These are phyloP conservation scores for Allomyces arbusculus DNA, from an alignment of 192 early-diverging fungal species.

Conservation along the genomic window DNA sequence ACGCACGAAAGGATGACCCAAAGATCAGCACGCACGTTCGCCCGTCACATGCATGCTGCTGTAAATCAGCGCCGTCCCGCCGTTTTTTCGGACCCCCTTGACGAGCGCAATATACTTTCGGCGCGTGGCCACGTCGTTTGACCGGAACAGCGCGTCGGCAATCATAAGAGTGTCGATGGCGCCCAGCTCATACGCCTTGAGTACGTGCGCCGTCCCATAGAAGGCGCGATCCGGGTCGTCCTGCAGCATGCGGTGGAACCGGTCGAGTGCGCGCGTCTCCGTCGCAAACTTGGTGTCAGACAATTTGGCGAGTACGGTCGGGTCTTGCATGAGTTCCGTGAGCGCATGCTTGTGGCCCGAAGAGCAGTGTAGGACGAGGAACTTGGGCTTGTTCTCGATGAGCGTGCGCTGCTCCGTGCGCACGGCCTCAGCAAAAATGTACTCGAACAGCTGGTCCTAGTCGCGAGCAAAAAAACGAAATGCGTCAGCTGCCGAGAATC, in stretches of 20 bases:
- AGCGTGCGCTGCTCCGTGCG: slow-evolving; percentile 54
- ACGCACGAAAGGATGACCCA: background rate
- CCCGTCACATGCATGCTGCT: slow-evolving; percentile 87
- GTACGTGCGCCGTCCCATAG: slow-evolving; percentile 76
- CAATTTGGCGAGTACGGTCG: slow-evolving; percentile 49
- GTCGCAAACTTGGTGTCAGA: slow-evolving; percentile 79
- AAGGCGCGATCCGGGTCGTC: slow-evolving; percentile 75
- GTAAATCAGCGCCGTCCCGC: slow-evolving; percentile 68
- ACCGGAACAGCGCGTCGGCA: slow-evolving; percentile 80
- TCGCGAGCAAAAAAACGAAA: background rate
- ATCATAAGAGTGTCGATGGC: slow-evolving; percentile 77
- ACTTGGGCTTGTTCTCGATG: slow-evolving; percentile 69
- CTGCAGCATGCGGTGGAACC: slow-evolving; percentile 79
- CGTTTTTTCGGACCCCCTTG: slow-evolving; percentile 48
- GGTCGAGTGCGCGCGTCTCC: slow-evolving; percentile 61
- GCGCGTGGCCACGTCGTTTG: slow-evolving; percentile 65
- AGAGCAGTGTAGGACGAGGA: slow-evolving; percentile 77
- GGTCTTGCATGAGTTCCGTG: slow-evolving; percentile 77
- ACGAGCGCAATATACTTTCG: slow-evolving; percentile 72
- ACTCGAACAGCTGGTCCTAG: slow-evolving; percentile 66
- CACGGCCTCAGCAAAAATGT: slow-evolving; percentile 67
- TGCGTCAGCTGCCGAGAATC: slow-evolving; percentile 1
- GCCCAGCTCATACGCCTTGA: slow-evolving; percentile 58
- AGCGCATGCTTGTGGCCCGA: slow-evolving; percentile 94
- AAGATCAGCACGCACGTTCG: slow-evolving; percentile 44